A percentile compares a stretch with the other conserved stretches of the same genome.
These are phyloP conservation scores for Thozetella sp. DNA, from an alignment of 495 filamentous ascomycete genomes.

Conservation along the genomic window DNA sequence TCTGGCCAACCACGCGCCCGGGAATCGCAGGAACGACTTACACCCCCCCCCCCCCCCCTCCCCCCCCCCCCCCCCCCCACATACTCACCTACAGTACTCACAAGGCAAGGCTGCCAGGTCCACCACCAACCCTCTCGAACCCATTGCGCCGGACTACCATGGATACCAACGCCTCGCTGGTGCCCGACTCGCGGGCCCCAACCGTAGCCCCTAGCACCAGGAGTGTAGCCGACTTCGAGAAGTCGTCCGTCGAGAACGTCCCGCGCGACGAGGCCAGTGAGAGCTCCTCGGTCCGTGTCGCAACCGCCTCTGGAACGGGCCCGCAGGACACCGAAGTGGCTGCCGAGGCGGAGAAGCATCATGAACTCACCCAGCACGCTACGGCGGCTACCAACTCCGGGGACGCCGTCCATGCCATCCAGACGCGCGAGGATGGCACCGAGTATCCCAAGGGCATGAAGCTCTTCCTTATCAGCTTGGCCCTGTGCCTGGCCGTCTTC, in stretches of 20 bases:
- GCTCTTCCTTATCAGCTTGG: constrained; percentile 45
- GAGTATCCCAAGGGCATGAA: constrained; percentile 51
- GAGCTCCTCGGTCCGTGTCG: constrained; percentile 6
- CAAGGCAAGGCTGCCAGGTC: too few species aligned
- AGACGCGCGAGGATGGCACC: constrained; percentile 39
- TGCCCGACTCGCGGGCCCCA: constrained; percentile 22
- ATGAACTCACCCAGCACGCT: constrained; percentile 20
- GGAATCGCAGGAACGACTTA: too few species aligned
- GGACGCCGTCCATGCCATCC: constrained; percentile 12
- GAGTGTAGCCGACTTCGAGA: constrained; percentile 30
- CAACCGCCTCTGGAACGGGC: not conserved
- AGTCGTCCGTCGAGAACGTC: constrained; percentile 11
- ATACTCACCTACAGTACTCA: too few species aligned
- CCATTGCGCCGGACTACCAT: too few species aligned
- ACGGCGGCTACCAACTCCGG: constrained; percentile 28
- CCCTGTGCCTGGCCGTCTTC: constrained; percentile 56
- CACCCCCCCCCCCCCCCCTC: too few species aligned
- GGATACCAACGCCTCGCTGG: constrained; percentile 12
- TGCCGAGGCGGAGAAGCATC: constrained; percentile 14
- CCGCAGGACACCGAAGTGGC: constrained; percentile 3
- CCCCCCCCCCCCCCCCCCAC: too few species aligned
- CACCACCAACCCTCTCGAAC: too few species aligned
- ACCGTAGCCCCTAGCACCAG: constrained; percentile 26
- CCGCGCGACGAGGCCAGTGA: constrained; percentile 15
- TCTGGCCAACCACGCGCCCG: too few species aligned